These are phyloP conservation scores for Aristolochia fimbriata DNA, from an alignment of 164 flowering plant genomes.

Conservation along the genomic window DNA sequence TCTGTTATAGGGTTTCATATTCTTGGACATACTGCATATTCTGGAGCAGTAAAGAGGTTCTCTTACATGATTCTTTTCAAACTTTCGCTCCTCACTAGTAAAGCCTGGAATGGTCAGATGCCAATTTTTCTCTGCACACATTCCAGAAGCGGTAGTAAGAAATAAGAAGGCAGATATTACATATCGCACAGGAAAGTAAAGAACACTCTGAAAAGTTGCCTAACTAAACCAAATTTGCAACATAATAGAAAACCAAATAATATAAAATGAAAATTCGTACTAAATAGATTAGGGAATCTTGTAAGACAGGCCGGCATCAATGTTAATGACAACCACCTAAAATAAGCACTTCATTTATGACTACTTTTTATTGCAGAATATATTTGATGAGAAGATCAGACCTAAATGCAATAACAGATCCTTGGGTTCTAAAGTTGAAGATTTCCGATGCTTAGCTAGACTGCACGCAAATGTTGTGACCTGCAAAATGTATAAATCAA, in stretches of 20 bases:
- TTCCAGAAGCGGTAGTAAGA: too few relatives aligned
- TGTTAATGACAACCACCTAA: too few relatives aligned
- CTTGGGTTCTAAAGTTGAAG: slow-evolving; percentile 82
- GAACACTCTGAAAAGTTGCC: too few relatives aligned
- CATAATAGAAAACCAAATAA: too few relatives aligned
- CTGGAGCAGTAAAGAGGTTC: neutral
- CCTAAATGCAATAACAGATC: slow-evolving; percentile 88
- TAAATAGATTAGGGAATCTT: too few relatives aligned
- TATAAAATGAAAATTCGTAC: neutral
- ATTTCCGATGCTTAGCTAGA: slow-evolving; percentile 94
- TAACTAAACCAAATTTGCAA: too few relatives aligned
- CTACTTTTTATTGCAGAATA: too few relatives aligned
- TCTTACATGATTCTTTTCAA: slow-evolving; percentile 18
- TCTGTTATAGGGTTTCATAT: too few relatives aligned
- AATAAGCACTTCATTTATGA: too few relatives aligned
- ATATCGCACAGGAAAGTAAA: too few relatives aligned
- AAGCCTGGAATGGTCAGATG: slow-evolving; percentile 73
- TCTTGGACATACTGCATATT: neutral
- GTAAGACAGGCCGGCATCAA: neutral
- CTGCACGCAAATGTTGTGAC: slow-evolving; percentile 81
- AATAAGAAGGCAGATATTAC: too few relatives aligned
- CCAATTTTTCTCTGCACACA: slow-evolving; percentile 79
- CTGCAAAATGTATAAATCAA: slow-evolving; percentile 28
- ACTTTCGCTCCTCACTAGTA: slow-evolving; percentile 63
- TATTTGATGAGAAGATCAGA: slow-evolving; percentile 18